Percentiles rank a stretch among this genome's conserved stretches.
Conservation (phyloP, 2,329 filamentous ascomycete genomes). For the Epichloe uncinata region DNA sequence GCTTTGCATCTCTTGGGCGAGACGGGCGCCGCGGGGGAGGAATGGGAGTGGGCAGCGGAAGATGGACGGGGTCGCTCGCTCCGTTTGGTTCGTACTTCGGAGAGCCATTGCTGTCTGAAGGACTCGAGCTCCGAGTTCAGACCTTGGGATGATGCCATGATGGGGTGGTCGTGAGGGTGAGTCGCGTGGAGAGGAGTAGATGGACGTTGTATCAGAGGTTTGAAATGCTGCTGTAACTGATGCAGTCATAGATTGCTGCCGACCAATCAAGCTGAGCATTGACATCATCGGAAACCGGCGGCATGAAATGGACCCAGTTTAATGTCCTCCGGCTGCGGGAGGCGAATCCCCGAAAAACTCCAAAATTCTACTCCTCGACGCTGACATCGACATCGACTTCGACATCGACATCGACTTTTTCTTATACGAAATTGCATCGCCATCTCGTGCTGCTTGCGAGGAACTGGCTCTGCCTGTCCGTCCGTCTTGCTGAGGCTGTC, state of each 20-base stretch:
- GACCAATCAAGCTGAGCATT: slow-evolving; percentile 3
- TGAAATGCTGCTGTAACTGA: neutral
- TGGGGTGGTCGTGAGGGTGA: neutral
- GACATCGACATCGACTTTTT: neutral
- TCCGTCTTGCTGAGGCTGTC: neutral
- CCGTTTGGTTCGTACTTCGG: slow-evolving; percentile 45
- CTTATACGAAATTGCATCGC: neutral
- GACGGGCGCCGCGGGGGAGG: neutral
- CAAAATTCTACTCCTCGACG: neutral
- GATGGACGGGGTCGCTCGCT: slow-evolving; percentile 1
- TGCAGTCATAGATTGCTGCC: neutral
- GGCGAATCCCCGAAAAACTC: slow-evolving; percentile 4
- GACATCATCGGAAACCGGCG: slow-evolving; percentile 7
- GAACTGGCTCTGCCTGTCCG: neutral
- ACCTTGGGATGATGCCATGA: slow-evolving; percentile 2
- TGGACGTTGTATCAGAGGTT: neutral
- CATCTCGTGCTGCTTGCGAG: slow-evolving; percentile 1
- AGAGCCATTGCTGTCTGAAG: slow-evolving; percentile 75
- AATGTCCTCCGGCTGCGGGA: slow-evolving; percentile 3
- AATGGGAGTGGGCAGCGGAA: neutral
- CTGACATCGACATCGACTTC: neutral
- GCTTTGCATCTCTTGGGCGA: neutral
- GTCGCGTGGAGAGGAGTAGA: neutral
- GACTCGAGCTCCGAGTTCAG: slow-evolving; percentile 63
- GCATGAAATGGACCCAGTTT: slow-evolving; percentile 2